A percentile compares a stretch with the other conserved stretches of the same genome.
Evolutionary conservation across 2,329 filamentous ascomycete genomes (phyloP).

Genomic region (Diaporthe eres): DNA sequence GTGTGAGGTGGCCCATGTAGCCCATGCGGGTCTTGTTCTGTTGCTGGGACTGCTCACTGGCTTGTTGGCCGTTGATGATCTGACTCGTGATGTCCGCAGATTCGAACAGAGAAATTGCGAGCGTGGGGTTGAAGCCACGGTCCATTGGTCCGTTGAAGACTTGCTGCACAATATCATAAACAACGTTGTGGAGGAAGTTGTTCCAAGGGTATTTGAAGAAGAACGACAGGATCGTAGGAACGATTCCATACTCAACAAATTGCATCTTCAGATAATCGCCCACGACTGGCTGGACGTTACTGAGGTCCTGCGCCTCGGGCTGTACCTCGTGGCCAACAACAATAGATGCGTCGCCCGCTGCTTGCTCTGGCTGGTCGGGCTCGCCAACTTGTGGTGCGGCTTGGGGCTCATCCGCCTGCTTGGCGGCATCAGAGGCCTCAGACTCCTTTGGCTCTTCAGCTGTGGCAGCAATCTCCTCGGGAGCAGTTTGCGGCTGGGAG

Average conservation of each 20-base stretch:
- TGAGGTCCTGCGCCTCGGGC: conserved; percentile 42
- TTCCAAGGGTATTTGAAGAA: conserved; percentile 99
- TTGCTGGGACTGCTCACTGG: conserved; percentile 87
- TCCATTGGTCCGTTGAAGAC: conserved; percentile 99
- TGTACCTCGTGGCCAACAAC: conserved; percentile 46
- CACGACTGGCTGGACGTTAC: conserved; percentile 76
- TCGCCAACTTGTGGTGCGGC: conserved; percentile 35
- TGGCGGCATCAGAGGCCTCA: conserved; percentile 9
- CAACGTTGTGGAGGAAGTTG: conserved; percentile 98
- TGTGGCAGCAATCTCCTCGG: conserved; percentile 28
- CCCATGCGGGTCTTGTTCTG: conserved; percentile 91
- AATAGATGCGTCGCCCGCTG: conserved; percentile 49
- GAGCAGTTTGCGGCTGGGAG: conserved; percentile 37
- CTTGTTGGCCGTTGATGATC: conserved; percentile 90
- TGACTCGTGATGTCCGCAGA: conserved; percentile 89
- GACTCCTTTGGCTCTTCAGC: conserved; percentile 21
- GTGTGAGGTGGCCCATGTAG: conserved; percentile 97
- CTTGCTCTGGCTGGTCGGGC: conserved; percentile 35
- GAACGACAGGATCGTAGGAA: conserved; percentile 95
- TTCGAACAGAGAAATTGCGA: conserved; percentile 95
- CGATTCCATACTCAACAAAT: conserved; percentile 94
- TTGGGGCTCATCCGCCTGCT: conserved; percentile 13
- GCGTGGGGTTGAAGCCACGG: conserved; percentile 88
- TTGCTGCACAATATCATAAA: conserved; percentile 98
- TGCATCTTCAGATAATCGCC: conserved; percentile 96